Base-by-base conservation (phyloP, 1,139 yeast genomes). In the Geotrichum klebahnii region DNA sequence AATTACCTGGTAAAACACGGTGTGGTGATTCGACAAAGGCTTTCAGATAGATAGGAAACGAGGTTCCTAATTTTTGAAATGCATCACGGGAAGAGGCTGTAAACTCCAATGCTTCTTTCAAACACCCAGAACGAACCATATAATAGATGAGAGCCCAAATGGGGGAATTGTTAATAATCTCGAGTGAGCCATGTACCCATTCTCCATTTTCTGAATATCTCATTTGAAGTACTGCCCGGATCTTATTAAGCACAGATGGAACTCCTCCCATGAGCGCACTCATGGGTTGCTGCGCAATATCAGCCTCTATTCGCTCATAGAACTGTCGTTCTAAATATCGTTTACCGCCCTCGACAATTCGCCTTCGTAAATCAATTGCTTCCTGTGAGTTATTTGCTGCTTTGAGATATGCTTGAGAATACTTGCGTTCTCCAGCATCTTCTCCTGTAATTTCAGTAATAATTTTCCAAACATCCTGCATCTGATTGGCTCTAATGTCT, bases 141-240 rank as follows among this genome's bases (percentile, higher is more conserved):
- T 86, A 90, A 64, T 84, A 94, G 4, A 92, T 70, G 47, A 89
- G 71, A 0, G 96, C 96, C 98, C 98, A 92, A 19, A 92, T 78
- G 3, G 97, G 97, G 1, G 79, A 74, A 10, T 90, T 90, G 67
- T 92, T 90, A 23, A 88, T 81, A 52, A 81, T 70, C 34, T 82
- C 77, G 46, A 83, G 59, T 52, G 77, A 75, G 8, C 73, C 69
- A 40, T 75, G 60, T 45, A 71, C 72, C 81, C 83, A 80, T 32
- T 71, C 66, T 10, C 75, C 77, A 51, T 71, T 71, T 48, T 62
- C 60, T 45, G 54, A 52, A 54, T 64, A 67, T 47, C 63, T 75
- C 66, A 64, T 67, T 59, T 61, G 83, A 73, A 62, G 82, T 60
- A 82, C 87, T 33, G 84, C 81, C 50, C 78, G 76, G 44, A 87